A percentile compares a stretch with the other conserved stretches of the same genome.
Conservation (phyloP, 1,284 basidiomycete species). For the Coniferiporia sulphurascens region DNA sequence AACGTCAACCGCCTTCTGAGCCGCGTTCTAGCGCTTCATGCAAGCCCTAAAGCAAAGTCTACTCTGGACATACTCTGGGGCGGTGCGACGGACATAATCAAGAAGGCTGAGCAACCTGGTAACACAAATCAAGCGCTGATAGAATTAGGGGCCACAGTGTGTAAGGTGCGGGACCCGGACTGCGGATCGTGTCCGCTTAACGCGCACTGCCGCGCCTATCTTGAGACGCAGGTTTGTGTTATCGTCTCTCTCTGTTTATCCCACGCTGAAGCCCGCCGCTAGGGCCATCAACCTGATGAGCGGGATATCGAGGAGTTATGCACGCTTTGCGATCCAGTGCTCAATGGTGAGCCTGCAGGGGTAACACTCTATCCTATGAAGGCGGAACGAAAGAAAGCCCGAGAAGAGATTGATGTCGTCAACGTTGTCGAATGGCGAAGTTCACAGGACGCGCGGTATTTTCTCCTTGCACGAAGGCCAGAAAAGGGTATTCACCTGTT, state of each 20-base stretch:
- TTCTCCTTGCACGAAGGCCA: conserved; percentile 77
- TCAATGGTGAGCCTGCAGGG: conserved; percentile 24
- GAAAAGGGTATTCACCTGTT: conserved; percentile 57
- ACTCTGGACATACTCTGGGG: conserved; percentile 82
- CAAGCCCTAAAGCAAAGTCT: conserved; percentile 72
- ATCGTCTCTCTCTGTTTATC: conserved; percentile 11
- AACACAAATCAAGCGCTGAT: conserved; percentile 88
- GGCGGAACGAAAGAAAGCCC: conserved; percentile 74
- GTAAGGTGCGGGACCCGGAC: conserved; percentile 75
- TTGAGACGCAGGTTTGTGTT: conserved; percentile 21
- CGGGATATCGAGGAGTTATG: conserved; percentile 76
- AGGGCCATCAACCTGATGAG: conserved; percentile 7
- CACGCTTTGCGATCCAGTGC: conserved; percentile 63
- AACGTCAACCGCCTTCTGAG: conserved; percentile 85
- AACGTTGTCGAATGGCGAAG: conserved; percentile 78
- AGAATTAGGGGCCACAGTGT: conserved; percentile 87
- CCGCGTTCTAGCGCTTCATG: conserved; percentile 77
- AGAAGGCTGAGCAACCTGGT: conserved; percentile 52
- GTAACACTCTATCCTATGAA: conserved; percentile 87
- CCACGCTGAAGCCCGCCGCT: not conserved
- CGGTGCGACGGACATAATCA: conserved; percentile 67
- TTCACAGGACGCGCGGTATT: conserved; percentile 40
- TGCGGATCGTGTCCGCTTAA: conserved; percentile 73
- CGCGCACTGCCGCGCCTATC: conserved; percentile 63
- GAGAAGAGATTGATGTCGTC: conserved; percentile 84